phyloP scores from a whole-genome alignment of 163 green algal genomes.

The Scenedesmus sp. region DNA sequence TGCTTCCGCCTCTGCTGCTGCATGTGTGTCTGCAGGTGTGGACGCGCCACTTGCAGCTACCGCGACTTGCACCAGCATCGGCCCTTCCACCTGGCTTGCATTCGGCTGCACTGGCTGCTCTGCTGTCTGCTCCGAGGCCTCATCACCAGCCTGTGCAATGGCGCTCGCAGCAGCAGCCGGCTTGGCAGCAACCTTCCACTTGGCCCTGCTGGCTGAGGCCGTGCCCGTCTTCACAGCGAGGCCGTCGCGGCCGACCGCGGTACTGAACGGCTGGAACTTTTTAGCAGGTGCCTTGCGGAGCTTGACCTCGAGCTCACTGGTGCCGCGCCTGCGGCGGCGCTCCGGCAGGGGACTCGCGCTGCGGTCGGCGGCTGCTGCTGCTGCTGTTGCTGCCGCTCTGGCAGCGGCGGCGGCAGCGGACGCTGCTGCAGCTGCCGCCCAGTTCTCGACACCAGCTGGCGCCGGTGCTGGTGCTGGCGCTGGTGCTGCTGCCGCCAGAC shows the following conservation, averaged over 20 bases:
- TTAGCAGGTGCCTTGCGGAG: background rate
- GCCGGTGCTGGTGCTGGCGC: background rate
- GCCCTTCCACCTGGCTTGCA: background rate
- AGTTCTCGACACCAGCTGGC: too few species aligned
- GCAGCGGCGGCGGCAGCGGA: background rate
- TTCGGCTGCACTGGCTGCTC: background rate
- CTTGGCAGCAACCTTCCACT: slow-evolving; percentile 1
- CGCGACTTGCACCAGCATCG: too few species aligned
- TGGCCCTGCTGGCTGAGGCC: background rate
- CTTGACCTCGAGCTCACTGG: background rate
- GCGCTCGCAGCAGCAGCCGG: background rate
- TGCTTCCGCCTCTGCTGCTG: slow-evolving; percentile 16
- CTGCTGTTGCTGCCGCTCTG: slow-evolving; percentile 13
- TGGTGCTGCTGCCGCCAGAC: background rate
- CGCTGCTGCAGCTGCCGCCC: slow-evolving; percentile 12
- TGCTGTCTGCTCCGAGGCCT: too few species aligned
- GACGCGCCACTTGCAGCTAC: too few species aligned
- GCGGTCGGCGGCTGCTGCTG: background rate
- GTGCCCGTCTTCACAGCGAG: background rate
- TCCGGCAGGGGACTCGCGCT: background rate
- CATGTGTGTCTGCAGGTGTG: background rate
- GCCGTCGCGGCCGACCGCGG: background rate
- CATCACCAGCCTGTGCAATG: background rate
- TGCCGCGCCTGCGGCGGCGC: background rate
- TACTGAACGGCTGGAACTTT: background rate